Conservation (phyloP, 2,329 filamentous ascomycete species). For the Claviceps cyperi region DNA sequence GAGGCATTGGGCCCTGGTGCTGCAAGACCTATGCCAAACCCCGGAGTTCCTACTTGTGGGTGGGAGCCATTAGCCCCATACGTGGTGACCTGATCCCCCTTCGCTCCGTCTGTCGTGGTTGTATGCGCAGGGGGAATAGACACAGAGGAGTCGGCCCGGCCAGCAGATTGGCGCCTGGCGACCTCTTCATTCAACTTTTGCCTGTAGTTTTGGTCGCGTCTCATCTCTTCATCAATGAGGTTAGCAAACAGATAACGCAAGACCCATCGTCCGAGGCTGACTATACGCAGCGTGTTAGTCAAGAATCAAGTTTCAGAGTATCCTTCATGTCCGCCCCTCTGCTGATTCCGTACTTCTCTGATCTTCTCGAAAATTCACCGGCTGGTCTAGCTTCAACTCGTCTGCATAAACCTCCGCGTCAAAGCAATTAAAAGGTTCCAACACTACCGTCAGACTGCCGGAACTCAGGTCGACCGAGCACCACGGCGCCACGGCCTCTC, state of each 20-base stretch:
- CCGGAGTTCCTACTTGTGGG: constrained; percentile 53
- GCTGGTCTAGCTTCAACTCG: constrained; percentile 59
- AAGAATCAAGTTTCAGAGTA: neutral
- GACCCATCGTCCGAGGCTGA: constrained; percentile 95
- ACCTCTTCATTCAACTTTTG: constrained; percentile 48
- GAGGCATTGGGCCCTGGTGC: constrained; percentile 38
- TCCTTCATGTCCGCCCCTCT: neutral
- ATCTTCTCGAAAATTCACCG: constrained; percentile 77
- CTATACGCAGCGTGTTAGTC: constrained; percentile 28
- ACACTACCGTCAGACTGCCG: constrained; percentile 74
- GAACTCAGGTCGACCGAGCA: constrained; percentile 90
- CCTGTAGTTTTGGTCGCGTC: constrained; percentile 62
- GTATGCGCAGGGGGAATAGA: constrained; percentile 37
- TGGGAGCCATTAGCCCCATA: constrained; percentile 52
- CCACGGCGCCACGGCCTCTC: constrained; percentile 86
- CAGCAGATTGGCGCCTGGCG: constrained; percentile 42
- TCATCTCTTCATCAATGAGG: constrained; percentile 80
- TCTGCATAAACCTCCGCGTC: constrained; percentile 96
- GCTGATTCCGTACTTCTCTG: constrained; percentile 58
- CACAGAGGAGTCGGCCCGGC: constrained; percentile 41
- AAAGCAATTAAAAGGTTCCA: constrained; percentile 93
- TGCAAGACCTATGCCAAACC: constrained; percentile 63
- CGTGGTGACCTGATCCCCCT: constrained; percentile 36
- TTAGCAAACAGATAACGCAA: constrained; percentile 82
- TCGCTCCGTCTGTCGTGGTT: constrained; percentile 21